Conservation (phyloP, 2,329 filamentous ascomycete genomes). For the Fusarium lyarnte region DNA sequence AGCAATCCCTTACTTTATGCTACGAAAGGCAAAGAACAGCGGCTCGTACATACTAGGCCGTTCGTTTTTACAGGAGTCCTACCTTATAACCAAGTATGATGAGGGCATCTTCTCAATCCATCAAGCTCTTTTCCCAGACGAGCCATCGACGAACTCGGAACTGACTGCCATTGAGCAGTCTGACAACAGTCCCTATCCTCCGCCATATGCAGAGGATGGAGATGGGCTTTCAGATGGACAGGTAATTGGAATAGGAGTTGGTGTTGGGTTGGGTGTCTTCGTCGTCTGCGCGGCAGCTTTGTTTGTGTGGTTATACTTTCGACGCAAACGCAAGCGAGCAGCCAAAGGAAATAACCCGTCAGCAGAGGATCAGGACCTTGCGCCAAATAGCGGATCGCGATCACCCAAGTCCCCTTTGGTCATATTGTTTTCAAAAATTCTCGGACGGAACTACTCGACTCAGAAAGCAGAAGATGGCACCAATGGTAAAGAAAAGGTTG, state of each 20-base stretch:
- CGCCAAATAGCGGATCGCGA: slow-evolving; percentile 45
- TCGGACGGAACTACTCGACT: slow-evolving; percentile 48
- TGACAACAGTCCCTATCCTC: slow-evolving; percentile 58
- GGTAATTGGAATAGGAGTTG: slow-evolving; percentile 59
- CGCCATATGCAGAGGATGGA: slow-evolving; percentile 33
- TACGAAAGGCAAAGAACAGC: slow-evolving; percentile 64
- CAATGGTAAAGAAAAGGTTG: slow-evolving; percentile 40
- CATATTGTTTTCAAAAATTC: slow-evolving; percentile 54
- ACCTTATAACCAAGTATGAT: slow-evolving; percentile 67
- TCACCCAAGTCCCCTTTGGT: slow-evolving; percentile 39
- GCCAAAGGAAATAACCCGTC: slow-evolving; percentile 35
- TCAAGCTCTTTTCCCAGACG: slow-evolving; percentile 62
- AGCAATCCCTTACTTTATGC: slow-evolving; percentile 70
- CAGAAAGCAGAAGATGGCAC: slow-evolving; percentile 35
- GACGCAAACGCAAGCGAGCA: slow-evolving; percentile 46
- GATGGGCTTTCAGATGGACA: slow-evolving; percentile 52
- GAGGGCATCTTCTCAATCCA: slow-evolving; percentile 63
- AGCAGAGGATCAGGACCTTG: slow-evolving; percentile 51
- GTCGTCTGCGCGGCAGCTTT: slow-evolving; percentile 44
- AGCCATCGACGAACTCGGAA: slow-evolving; percentile 52
- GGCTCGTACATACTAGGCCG: slow-evolving; percentile 71
- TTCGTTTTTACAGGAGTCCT: slow-evolving; percentile 76
- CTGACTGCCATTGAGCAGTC: slow-evolving; percentile 56
- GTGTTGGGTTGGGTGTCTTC: slow-evolving; percentile 52
- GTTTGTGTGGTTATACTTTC: slow-evolving; percentile 48